phyloP scores from a whole-genome alignment of 805 yeast genomes.

The Yarrowia sp. region DNA sequence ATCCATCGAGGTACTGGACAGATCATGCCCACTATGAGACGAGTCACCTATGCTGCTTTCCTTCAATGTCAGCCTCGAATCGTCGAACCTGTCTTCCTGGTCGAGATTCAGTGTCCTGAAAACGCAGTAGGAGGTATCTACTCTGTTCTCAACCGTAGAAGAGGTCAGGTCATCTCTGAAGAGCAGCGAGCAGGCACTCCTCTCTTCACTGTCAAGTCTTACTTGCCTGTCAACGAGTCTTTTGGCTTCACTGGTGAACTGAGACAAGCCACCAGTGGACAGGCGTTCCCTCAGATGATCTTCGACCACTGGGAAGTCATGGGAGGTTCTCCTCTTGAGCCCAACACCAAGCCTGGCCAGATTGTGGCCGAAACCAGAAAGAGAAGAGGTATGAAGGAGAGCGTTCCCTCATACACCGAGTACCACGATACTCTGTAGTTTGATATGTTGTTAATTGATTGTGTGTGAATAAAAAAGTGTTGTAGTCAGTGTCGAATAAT shows the following conservation, averaged over 20 bases:
- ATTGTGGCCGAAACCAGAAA: conserved; percentile 76
- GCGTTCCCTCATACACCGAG: conserved; percentile 98
- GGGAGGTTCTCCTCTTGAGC: conserved; percentile 91
- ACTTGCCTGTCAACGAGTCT: conserved; percentile 99
- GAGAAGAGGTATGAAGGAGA: conserved; percentile 96
- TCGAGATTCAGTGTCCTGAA: conserved; percentile 99
- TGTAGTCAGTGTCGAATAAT: too few species aligned
- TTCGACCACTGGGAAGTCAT: conserved; percentile 97
- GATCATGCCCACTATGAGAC: conserved; percentile 99
- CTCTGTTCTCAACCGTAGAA: conserved; percentile 94
- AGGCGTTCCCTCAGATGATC: conserved; percentile 99
- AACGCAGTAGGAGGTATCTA: conserved; percentile 99
- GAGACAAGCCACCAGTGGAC: conserved; percentile 99
- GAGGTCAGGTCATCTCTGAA: conserved; percentile 85
- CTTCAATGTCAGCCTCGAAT: conserved; percentile 98
- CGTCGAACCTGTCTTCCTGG: conserved; percentile 99
- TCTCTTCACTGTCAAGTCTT: conserved; percentile 98
- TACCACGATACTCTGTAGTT: conserved; percentile 54
- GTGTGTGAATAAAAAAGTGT: not conserved
- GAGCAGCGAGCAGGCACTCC: conserved; percentile 99
- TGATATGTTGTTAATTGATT: not conserved
- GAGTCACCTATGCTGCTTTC: conserved; percentile 98
- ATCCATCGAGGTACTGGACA: conserved; percentile 99
- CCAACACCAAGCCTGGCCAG: conserved; percentile 72
- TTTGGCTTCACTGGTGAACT: conserved; percentile 99